Conservation (phyloP, 768 basidiomycete genomes). For the Psilocybe cubensis region DNA sequence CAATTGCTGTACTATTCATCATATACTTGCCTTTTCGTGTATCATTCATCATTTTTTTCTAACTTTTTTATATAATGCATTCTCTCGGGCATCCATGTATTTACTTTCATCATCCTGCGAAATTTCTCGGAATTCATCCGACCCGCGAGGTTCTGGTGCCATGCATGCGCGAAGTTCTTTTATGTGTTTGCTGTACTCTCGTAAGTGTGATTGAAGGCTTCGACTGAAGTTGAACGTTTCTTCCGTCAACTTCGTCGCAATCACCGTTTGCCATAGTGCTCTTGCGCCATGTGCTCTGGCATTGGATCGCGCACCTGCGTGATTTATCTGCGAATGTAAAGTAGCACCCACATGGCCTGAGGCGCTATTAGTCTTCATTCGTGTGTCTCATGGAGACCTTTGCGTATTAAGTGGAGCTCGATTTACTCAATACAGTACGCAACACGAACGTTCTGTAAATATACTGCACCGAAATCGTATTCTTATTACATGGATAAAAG, state of each 20-base stretch:
- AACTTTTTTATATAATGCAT: background rate
- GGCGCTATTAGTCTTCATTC: background rate
- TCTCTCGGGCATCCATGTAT: background rate
- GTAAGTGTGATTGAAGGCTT: background rate
- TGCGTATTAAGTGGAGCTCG: background rate
- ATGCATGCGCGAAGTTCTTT: background rate
- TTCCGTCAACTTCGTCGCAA: background rate
- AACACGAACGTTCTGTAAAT: background rate
- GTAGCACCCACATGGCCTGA: background rate
- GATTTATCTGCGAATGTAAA: background rate
- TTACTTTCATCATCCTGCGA: background rate
- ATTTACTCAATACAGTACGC: background rate
- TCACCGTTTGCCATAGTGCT: background rate
- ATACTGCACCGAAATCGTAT: background rate
- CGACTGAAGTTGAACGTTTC: background rate
- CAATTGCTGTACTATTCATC: slow-evolving; percentile 9
- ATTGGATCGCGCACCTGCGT: background rate
- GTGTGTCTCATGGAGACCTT: background rate
- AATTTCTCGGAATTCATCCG: background rate
- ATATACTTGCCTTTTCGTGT: slow-evolving; percentile 1
- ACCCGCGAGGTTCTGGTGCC: background rate
- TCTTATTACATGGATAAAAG: background rate
- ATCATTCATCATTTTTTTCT: background rate
- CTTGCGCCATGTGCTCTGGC: background rate
- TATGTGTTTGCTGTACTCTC: background rate